Conservation (phyloP, 2,329 filamentous ascomycete species). For the Aspergillus sp. region DNA sequence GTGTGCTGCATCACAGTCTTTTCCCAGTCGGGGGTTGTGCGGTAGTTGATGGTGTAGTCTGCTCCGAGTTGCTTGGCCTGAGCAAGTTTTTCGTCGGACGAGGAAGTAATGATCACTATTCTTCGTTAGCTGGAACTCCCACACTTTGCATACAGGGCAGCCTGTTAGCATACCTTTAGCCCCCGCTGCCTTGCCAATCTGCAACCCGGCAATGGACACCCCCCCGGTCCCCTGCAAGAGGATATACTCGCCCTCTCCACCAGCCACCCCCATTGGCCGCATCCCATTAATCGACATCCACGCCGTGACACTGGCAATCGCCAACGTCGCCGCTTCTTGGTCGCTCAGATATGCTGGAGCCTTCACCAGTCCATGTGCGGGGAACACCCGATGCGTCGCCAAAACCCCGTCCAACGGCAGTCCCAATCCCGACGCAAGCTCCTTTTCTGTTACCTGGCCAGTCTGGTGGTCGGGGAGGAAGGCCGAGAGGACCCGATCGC, state of each 20-base stretch:
- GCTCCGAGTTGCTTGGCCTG: constrained; percentile 45
- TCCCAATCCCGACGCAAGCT: constrained; percentile 53
- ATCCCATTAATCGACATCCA: constrained; percentile 44
- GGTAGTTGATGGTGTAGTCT: constrained; percentile 45
- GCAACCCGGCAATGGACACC: constrained; percentile 38
- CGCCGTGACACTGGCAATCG: constrained; percentile 43
- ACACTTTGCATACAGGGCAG: no score
- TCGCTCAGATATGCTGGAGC: constrained; percentile 31
- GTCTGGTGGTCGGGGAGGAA: constrained; percentile 49
- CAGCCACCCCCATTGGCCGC: constrained; percentile 35
- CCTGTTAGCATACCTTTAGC: constrained; percentile 23
- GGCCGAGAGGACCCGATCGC: constrained; percentile 59
- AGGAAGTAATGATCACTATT: constrained; percentile 44
- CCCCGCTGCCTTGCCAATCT: constrained; percentile 43
- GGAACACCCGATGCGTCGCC: constrained; percentile 36
- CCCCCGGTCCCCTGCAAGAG: constrained; percentile 49
- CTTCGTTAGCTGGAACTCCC: constrained; percentile 9
- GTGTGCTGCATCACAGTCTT: constrained; percentile 40
- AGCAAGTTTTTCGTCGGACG: constrained; percentile 43
- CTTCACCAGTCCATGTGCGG: constrained; percentile 32
- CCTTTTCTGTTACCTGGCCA: constrained; percentile 50
- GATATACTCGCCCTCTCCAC: constrained; percentile 41
- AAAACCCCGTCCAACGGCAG: constrained; percentile 47
- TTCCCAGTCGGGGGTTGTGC: constrained; percentile 38
- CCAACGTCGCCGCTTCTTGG: constrained; percentile 35